phyloP scores from a whole-genome alignment of 2,329 filamentous ascomycete species.

The Polytolypa hystricis region DNA sequence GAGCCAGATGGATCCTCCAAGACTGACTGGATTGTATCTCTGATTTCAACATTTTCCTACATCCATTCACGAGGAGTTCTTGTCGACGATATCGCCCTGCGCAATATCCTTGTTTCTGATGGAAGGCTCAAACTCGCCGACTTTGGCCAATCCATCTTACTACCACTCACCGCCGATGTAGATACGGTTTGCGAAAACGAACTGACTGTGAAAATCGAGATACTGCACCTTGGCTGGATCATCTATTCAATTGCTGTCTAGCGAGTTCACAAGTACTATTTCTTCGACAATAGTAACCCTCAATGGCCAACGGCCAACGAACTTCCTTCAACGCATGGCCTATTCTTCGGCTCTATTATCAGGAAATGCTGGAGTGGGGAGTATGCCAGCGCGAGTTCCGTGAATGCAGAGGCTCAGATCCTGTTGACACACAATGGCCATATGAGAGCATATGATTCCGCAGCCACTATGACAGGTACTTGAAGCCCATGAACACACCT shows the following conservation, averaged over 20 bases:
- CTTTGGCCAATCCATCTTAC: conserved; percentile 9
- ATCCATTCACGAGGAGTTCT: conserved; percentile 10
- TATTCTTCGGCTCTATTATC: conserved; percentile 8
- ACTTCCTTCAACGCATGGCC: conserved; percentile 6
- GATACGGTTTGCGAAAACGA: conserved; percentile 4
- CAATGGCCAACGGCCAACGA: conserved; percentile 7
- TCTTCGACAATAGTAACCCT: conserved; percentile 4
- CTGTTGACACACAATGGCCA: too few species aligned
- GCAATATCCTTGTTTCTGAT: conserved; percentile 11
- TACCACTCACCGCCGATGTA: conserved; percentile 8
- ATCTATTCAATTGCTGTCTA: conserved; percentile 8
- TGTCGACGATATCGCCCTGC: conserved; percentile 13
- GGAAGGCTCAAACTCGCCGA: conserved; percentile 7
- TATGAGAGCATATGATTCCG: too few species aligned
- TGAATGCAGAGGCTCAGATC: conserved; percentile 7
- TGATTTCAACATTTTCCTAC: conserved; percentile 10
- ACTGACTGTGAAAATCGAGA: conserved; percentile 9
- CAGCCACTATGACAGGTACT: too few species aligned
- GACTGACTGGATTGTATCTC: conserved; percentile 10
- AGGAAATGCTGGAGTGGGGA: conserved; percentile 9
- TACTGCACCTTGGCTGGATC: conserved; percentile 10
- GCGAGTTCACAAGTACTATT: conserved; percentile 8
- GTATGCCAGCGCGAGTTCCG: conserved; percentile 8
- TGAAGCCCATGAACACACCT: too few species aligned
- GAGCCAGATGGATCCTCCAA: conserved; percentile 11